phyloP scores from a whole-genome alignment of 495 filamentous ascomycete species.

The Parachaetomium inaequale region DNA sequence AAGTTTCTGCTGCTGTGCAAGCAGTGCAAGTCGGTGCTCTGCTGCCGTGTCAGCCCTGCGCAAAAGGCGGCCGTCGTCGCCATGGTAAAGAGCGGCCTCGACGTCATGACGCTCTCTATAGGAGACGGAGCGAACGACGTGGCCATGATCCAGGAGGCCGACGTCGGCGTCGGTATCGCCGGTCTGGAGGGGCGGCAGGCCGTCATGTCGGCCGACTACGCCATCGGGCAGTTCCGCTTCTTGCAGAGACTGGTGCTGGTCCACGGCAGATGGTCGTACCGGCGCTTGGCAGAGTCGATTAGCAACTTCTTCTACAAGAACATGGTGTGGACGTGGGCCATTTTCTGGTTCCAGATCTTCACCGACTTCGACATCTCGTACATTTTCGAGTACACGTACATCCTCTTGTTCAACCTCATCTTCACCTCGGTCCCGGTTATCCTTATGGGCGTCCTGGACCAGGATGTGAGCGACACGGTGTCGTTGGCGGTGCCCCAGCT shows the following conservation, averaged over 20 bases:
- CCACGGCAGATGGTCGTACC: constrained; percentile 95
- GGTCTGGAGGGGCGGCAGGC: constrained; percentile 96
- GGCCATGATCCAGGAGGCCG: constrained; percentile 99
- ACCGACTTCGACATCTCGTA: constrained; percentile 95
- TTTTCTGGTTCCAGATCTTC: constrained; percentile 98
- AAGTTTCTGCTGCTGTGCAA: constrained; percentile 96
- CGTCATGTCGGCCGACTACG: constrained; percentile 98
- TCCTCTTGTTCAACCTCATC: constrained; percentile 90
- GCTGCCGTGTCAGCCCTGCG: constrained; percentile 93
- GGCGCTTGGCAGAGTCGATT: constrained; percentile 86
- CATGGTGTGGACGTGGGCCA: constrained; percentile 93
- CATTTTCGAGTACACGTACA: constrained; percentile 96
- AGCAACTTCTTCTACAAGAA: constrained; percentile 99
- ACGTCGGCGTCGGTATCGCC: constrained; percentile 97
- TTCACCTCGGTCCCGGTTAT: constrained; percentile 96
- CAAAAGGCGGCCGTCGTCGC: constrained; percentile 97
- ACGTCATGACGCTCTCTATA: constrained; percentile 95
- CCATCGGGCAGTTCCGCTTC: constrained; percentile 96
- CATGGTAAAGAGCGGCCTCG: constrained; percentile 87
- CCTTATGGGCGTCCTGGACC: constrained; percentile 94
- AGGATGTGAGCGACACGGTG: constrained; percentile 92
- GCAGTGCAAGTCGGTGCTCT: constrained; percentile 94
- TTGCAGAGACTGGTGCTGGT: constrained; percentile 87
- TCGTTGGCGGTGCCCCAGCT: constrained; percentile 92
- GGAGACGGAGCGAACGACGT: constrained; percentile 99